Conservation (phyloP, 139 green algal species). For the Marvania coccoides region DNA sequence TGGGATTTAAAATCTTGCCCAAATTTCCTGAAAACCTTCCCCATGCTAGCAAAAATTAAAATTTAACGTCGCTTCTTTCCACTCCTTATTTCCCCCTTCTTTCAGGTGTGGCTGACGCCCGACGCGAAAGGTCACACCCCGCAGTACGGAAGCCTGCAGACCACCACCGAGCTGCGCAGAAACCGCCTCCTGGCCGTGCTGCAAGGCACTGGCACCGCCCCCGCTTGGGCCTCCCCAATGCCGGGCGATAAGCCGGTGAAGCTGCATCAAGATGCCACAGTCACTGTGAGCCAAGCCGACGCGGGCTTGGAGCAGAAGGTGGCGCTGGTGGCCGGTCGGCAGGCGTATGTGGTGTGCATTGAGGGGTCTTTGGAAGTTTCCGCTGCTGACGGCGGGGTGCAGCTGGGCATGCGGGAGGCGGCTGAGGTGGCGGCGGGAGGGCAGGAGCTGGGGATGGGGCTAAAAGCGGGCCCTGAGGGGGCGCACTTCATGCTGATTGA, state of each 20-base stretch:
- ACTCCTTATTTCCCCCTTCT: slow-evolving; percentile 4
- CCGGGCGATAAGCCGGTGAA: slow-evolving; percentile 9
- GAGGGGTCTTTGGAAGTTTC: slow-evolving; percentile 38
- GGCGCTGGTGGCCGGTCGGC: slow-evolving; percentile 19
- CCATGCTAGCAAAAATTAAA: too few relatives aligned
- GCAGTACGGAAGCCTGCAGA: slow-evolving; percentile 37
- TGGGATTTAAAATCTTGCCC: too few relatives aligned
- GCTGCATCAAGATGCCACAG: slow-evolving; percentile 61
- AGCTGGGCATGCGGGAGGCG: slow-evolving; percentile 34
- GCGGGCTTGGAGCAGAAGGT: slow-evolving; percentile 22
- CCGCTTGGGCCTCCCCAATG: slow-evolving; percentile 8
- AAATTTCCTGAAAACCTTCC: too few relatives aligned
- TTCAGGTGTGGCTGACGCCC: slow-evolving; percentile 67
- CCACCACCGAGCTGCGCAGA: slow-evolving; percentile 39
- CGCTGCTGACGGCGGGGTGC: slow-evolving; percentile 4
- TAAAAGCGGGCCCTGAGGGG: slow-evolving; percentile 20
- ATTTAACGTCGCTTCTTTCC: background rate
- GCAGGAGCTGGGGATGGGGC: slow-evolving; percentile 1
- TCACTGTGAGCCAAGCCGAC: slow-evolving; percentile 55
- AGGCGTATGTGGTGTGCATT: slow-evolving; percentile 54
- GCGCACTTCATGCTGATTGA: slow-evolving; percentile 64
- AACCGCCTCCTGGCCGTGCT: slow-evolving; percentile 69
- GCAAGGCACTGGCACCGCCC: slow-evolving; percentile 34
- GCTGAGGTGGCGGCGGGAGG: slow-evolving; percentile 19
- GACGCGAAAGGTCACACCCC: slow-evolving; percentile 53